Evolutionary conservation across 2,329 filamentous ascomycete genomes (phyloP), one percentile per base, ranked within the genome.

Genomic region (Colletotrichum musicola): DNA sequence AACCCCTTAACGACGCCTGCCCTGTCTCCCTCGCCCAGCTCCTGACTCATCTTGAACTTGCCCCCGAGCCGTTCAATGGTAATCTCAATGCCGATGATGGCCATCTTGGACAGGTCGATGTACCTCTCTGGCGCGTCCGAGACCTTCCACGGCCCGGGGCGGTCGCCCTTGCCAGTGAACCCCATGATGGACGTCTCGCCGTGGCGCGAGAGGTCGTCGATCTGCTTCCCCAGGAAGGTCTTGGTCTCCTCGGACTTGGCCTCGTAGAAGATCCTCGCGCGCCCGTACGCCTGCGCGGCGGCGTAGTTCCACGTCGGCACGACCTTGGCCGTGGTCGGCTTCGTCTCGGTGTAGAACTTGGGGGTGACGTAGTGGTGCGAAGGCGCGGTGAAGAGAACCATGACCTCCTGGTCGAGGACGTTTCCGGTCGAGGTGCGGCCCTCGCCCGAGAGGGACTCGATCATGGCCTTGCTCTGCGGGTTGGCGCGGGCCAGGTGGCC

Each of bases 221-320:
- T 78, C 73, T 90, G 88, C 53, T 74, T 78, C 0, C 77, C 69
- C 10, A 92, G 75, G 62, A 87, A 91, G 0, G 70, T 68, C 0
- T 75, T 73, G 0, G 87, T 86, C 22, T 83, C 81, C 0, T 78
- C 73, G 0, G 82, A 75, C 53, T 81, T 81, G 6, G 83, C 73
- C 64, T 91, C 85, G 64, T 79, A 84, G 71, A 84, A 87, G 4
- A 92, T 77, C 0, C 70, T 85, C 1, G 86, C 86, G 1, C 77
- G 82, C 1, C 90, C 90, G 72, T 92, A 92, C 0, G 82, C 88
- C 76, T 92, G 88, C 0, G 85, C 89, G 0, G 90, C 89, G 0
- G 88, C 82, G 72, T 92, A 93, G 76, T 93, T 89, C 90, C 90
- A 92, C 0, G 90, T 93, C 0, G 89, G 89, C 5, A 91, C 90